phyloP scores from a whole-genome alignment of 1,284 basidiomycete genomes.

The Ceratobasidium sp. region DNA sequence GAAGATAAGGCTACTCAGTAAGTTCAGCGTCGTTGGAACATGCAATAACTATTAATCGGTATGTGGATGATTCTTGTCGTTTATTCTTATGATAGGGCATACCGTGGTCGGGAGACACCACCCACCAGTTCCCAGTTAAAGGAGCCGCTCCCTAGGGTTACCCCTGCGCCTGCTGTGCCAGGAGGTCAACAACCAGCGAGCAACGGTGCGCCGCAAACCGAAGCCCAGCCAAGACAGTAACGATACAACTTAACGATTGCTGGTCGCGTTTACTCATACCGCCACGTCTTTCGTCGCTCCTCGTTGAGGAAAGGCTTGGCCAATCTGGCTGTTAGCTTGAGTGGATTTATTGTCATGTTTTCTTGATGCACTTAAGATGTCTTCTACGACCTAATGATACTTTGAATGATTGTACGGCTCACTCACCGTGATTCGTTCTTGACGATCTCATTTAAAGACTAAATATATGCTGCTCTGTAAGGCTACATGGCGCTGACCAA shows the following conservation, averaged over 20 bases:
- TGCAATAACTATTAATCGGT: background rate
- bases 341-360: background rate
- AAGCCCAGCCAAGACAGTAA: background rate
- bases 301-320: too few species aligned
- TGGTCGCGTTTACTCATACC: background rate
- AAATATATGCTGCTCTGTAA: background rate
- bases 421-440: background rate
- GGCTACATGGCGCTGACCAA: background rate
- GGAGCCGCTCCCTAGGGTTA: background rate
- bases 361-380: background rate
- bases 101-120: slow-evolving; percentile 1
- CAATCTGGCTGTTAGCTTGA: background rate
- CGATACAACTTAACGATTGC: background rate
- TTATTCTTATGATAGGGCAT: background rate
- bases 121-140: background rate
- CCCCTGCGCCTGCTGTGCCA: background rate
- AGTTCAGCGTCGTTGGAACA: background rate
- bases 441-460: background rate
- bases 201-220: background rate
- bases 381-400: background rate
- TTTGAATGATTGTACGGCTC: background rate
- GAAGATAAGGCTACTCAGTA: slow-evolving; percentile 31
- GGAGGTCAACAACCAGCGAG: background rate
- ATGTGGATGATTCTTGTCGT: background rate
- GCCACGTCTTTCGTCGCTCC: too few species aligned